These are phyloP conservation scores for Fagopyrum esculentum DNA, from an alignment of 148 eudicot species.

Conservation along the genomic window DNA sequence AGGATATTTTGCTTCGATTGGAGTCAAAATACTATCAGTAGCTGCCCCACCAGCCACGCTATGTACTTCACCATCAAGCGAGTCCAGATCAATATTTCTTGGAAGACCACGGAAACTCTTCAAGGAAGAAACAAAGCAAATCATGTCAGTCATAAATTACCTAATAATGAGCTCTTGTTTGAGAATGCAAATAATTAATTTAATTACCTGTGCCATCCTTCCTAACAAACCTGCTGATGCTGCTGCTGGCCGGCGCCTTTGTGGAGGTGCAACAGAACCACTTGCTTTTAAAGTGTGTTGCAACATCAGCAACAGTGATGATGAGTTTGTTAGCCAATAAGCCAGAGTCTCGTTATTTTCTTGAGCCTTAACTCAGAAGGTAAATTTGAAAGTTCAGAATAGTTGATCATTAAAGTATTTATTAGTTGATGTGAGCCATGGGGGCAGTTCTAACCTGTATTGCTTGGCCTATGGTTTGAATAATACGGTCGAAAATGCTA, in stretches of 20 bases:
- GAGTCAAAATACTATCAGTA: conserved; percentile 38
- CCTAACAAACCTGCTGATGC: conserved; percentile 69
- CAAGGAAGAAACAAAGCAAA: conserved; percentile 9
- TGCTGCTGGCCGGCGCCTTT: conserved; percentile 56
- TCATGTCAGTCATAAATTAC: conserved; percentile 4
- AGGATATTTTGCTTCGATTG: conserved; percentile 85
- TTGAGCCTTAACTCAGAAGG: conserved; percentile 47
- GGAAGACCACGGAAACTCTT: conserved; percentile 90
- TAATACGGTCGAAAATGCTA: conserved; percentile 74
- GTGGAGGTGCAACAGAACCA: conserved; percentile 68
- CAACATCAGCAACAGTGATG: conserved; percentile 65
- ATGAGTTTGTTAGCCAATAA: conserved; percentile 84
- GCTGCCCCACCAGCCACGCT: conserved; percentile 34
- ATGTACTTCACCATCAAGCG: conserved; percentile 33
- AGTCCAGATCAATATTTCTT: conserved; percentile 49
- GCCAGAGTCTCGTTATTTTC: conserved; percentile 73
- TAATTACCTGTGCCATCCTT: conserved; percentile 68
- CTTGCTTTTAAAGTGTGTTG: conserved; percentile 77
- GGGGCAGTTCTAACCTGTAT: conserved; percentile 50
- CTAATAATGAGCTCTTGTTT: background rate
- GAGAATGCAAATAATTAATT: conserved; percentile 7
- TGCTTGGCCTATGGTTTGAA: conserved; percentile 75
- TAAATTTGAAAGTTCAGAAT: conserved; percentile 4
- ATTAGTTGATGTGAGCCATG: background rate
- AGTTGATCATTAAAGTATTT: background rate